Evolutionary conservation across 2,329 filamentous ascomycete species (phyloP).

Genomic region (Ophiostoma ips): DNA sequence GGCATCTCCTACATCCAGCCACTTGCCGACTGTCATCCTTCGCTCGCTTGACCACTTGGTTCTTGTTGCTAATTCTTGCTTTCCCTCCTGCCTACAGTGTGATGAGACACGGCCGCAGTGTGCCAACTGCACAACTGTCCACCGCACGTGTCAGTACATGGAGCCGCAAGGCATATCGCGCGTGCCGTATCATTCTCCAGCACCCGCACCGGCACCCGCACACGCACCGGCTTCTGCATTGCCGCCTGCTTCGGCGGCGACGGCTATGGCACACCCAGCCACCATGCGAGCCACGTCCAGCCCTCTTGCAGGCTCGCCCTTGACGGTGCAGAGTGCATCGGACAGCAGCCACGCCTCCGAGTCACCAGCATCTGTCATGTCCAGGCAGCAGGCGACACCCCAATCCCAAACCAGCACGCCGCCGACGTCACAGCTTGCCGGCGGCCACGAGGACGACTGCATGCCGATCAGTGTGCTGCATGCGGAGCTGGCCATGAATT

Average conservation of each 20-base stretch:
- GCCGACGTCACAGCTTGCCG: slow-evolving; percentile 1
- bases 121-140: slow-evolving; percentile 19
- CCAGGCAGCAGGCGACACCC: background rate
- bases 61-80: background rate
- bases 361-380: slow-evolving; percentile 2
- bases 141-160: slow-evolving; percentile 16
- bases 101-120: slow-evolving; percentile 20
- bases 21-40: background rate
- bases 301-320: slow-evolving; percentile 5
- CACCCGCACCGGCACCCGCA: background rate
- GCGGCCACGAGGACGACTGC: slow-evolving; percentile 3
- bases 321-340: background rate
- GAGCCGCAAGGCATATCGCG: background rate
- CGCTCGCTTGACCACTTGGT: background rate
- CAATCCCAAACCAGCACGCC: slow-evolving; percentile 5
- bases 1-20: no score
- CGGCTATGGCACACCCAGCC: no score
- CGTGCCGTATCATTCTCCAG: background rate
- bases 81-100: slow-evolving; percentile 14
- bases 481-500: slow-evolving; percentile 19
- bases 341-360: background rate
- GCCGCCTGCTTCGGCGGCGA: background rate
- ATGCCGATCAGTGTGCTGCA: slow-evolving; percentile 16
- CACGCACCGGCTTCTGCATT: background rate
- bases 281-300: background rate